A percentile compares a stretch with the other conserved stretches of the same genome.
These are phyloP conservation scores for Exophiala phaeomuriformis DNA, from an alignment of 2,329 filamentous ascomycete genomes.

Conservation along the genomic window DNA sequence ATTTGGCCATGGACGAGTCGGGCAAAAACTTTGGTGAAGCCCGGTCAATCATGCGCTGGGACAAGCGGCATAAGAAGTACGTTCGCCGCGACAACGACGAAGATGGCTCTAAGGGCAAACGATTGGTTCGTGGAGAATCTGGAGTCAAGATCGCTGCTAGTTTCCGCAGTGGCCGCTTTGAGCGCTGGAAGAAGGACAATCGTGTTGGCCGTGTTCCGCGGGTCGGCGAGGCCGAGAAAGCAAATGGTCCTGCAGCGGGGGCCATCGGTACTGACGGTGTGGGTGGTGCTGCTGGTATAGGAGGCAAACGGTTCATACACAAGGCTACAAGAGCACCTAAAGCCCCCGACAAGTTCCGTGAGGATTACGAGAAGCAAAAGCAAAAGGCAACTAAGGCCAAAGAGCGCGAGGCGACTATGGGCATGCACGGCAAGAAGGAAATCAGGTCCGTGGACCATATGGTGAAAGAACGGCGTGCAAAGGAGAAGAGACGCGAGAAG, in stretches of 20 bases:
- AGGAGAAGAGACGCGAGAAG: slow-evolving; percentile 74
- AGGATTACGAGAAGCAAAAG: slow-evolving; percentile 85
- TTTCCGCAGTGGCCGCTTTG: slow-evolving; percentile 90
- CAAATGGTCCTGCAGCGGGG: slow-evolving; percentile 31
- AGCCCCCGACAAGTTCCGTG: slow-evolving; percentile 82
- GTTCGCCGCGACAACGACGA: slow-evolving; percentile 87
- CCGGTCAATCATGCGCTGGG: slow-evolving; percentile 79
- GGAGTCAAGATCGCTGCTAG: slow-evolving; percentile 92
- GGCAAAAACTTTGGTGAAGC: slow-evolving; percentile 72
- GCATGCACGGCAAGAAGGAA: slow-evolving; percentile 21
- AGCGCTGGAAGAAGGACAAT: slow-evolving; percentile 83
- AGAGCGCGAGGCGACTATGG: slow-evolving; percentile 49
- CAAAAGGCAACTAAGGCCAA: slow-evolving; percentile 80
- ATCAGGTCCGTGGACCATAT: slow-evolving; percentile 71
- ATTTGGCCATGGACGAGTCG: slow-evolving; percentile 75
- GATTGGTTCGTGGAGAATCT: slow-evolving; percentile 77
- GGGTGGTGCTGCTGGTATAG: slow-evolving; percentile 23
- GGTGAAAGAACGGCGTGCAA: slow-evolving; percentile 67
- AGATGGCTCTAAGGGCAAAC: slow-evolving; percentile 65
- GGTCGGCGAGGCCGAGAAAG: slow-evolving; percentile 68
- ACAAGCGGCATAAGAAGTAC: slow-evolving; percentile 94
- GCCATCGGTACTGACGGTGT: not conserved
- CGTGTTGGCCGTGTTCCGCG: slow-evolving; percentile 69
- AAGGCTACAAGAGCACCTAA: slow-evolving; percentile 83
- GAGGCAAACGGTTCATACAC: slow-evolving; percentile 67